Percentiles rank a stretch among this genome's conserved stretches.
These are phyloP conservation scores for Backusella circina DNA, from an alignment of 192 early-diverging fungal genomes.

Conservation along the genomic window DNA sequence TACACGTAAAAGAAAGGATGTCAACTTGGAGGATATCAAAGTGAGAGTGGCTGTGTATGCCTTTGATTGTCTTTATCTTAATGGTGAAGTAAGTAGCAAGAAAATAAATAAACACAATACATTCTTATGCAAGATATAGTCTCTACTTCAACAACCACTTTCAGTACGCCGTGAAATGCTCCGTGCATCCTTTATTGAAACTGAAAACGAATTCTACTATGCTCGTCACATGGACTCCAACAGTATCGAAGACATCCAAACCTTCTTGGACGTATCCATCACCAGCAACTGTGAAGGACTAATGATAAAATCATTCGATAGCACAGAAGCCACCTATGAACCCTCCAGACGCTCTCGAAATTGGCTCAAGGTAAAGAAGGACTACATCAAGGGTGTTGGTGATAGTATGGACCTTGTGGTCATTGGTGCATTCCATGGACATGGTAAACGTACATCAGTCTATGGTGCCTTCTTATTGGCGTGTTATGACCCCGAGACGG, in stretches of 20 bases:
- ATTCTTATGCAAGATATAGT: conserved; percentile 34
- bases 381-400: conserved; percentile 91
- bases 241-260: conserved; percentile 92
- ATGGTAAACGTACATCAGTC: conserved; percentile 93
- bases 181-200: conserved; percentile 63
- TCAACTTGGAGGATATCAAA: conserved; percentile 85
- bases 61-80: conserved; percentile 94
- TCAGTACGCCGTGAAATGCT: conserved; percentile 73
- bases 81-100: conserved; percentile 71
- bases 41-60: conserved; percentile 96
- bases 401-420: conserved; percentile 97
- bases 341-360: conserved; percentile 94
- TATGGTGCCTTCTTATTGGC: conserved; percentile 97
- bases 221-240: conserved; percentile 79
- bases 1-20: conserved; percentile 95
- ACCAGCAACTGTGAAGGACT: conserved; percentile 94
- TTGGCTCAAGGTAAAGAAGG: conserved; percentile 99
- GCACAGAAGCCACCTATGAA: conserved; percentile 85
- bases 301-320: conserved; percentile 96
- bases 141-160: conserved; percentile 76
- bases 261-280: conserved; percentile 78
- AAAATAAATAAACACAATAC: not conserved
- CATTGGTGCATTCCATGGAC: conserved; percentile 90
- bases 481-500: conserved; percentile 93
- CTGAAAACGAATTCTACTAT: conserved; percentile 87